Evolutionary conservation across 106 monocot species (phyloP), one percentile per base, ranked within the genome.

Genomic region (Cymbidium sinense): DNA sequence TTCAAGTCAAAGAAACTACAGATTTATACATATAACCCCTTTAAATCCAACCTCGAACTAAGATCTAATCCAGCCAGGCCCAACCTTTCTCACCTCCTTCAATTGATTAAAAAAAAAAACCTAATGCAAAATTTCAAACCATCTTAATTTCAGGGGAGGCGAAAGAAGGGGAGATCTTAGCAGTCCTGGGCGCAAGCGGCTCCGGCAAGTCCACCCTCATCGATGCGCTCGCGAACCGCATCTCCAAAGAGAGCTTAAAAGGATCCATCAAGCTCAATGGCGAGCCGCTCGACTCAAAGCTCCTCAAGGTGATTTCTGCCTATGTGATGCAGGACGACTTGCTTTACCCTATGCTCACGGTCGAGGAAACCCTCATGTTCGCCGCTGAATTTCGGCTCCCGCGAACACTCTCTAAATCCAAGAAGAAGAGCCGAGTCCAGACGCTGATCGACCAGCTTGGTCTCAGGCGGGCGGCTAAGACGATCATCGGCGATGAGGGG

Each of bases 281-380:
- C 7, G 91, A 94, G 80, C 27, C 23, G 31, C 72, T 89, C 0
- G 89, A 91, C 7, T 64, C 82, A 20, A 70, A 75, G 35, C 78
- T 94, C 5, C 78, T 94, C 43, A 91, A 91, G 76, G 87, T 79
- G 21, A 94, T 94, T 54, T 94, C 89, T 1, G 90, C 93, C 11
- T 91, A 91, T 71, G 95, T 95, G 25, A 88, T 88, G 85, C 92
- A 92, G 76, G 95, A 95, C 76, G 92, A 95, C 74, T 82, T 95
- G 17, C 76, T 95, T 50, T 92, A 83, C 86, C 90, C 95, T 54
- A 92, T 93, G 92, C 86, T 95, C 21, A 95, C 92, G 31, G 92
- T 95, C 9, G 90, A 93, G 73, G 95, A 95, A 78, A 95, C 92
- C 7, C 86, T 95, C 5, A 90, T 88, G 84, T 95, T 87, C 86